These are phyloP conservation scores for Elongisporangium undulatum DNA, from an alignment of 352 stramenopile genomes.

Conservation along the genomic window DNA sequence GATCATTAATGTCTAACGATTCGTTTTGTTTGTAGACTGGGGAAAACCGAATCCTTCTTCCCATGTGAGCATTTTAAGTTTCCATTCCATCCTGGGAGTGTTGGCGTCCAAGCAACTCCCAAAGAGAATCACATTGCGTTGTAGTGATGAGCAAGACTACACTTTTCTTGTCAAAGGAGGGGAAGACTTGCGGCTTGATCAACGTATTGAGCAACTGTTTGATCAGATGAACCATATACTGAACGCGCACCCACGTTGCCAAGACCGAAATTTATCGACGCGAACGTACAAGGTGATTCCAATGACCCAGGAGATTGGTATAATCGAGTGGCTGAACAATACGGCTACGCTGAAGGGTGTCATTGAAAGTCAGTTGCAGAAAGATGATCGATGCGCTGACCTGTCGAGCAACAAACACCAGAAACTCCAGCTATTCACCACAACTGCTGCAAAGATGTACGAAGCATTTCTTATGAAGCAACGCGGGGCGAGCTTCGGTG, in stretches of 20 bases:
- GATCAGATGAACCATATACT: constrained; percentile 90
- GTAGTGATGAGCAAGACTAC: constrained; percentile 78
- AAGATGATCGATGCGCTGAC: constrained; percentile 51
- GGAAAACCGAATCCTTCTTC: constrained; percentile 57
- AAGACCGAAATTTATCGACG: constrained; percentile 53
- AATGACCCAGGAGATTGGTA: constrained; percentile 81
- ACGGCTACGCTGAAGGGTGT: constrained; percentile 78
- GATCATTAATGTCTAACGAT: background rate
- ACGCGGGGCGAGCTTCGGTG: constrained; percentile 55
- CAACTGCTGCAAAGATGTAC: constrained; percentile 64
- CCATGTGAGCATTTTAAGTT: constrained; percentile 70
- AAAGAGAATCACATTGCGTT: constrained; percentile 78
- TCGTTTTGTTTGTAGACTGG: constrained; percentile 43
- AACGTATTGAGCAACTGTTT: constrained; percentile 92
- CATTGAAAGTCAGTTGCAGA: constrained; percentile 66
- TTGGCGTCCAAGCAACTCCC: constrained; percentile 82
- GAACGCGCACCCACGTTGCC: constrained; percentile 49
- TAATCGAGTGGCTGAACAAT: constrained; percentile 79
- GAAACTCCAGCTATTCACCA: constrained; percentile 75
- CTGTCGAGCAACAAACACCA: constrained; percentile 64
- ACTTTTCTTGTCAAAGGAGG: constrained; percentile 89
- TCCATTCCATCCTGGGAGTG: constrained; percentile 70
- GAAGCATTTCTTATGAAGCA: constrained; percentile 75
- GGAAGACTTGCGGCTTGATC: constrained; percentile 89
- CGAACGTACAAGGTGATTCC: constrained; percentile 86